phyloP scores from a whole-genome alignment of 2,329 filamentous ascomycete species.

The Venturiaceae sp. region DNA sequence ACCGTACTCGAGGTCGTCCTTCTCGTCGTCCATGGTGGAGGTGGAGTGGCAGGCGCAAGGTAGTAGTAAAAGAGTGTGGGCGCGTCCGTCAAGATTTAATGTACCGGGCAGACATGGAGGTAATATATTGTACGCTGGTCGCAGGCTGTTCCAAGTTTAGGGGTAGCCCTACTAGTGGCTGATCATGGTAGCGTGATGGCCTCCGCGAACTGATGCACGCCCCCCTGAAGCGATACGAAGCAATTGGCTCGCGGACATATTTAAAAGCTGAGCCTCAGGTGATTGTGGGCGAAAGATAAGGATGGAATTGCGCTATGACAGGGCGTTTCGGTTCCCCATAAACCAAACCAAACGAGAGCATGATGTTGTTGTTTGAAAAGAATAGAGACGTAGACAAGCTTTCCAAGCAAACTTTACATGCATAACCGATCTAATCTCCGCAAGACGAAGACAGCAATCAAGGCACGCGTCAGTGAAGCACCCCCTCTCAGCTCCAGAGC shows the following conservation, averaged over 20 bases:
- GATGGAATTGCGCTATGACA: neutral
- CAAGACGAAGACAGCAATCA: neutral
- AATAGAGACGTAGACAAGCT: neutral
- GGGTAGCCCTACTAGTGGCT: slow-evolving; percentile 1
- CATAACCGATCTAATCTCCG: neutral
- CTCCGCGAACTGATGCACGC: neutral
- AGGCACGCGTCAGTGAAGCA: neutral
- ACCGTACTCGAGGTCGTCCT: neutral
- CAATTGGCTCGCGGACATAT: neutral
- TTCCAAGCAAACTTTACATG: neutral
- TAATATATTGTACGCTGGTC: neutral
- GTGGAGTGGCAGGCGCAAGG: neutral
- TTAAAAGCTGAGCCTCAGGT: neutral
- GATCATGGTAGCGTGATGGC: neutral
- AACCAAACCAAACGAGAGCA: neutral
- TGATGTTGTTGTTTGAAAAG: neutral
- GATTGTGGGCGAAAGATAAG: neutral
- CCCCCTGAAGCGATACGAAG: neutral
- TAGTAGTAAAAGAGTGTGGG: neutral
- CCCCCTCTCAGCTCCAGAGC: neutral
- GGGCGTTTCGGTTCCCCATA: neutral
- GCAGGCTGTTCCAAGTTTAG: neutral
- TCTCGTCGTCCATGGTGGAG: neutral
- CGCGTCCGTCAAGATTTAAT: neutral
- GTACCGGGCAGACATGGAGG: neutral